A percentile compares a stretch with the other conserved stretches of the same genome.
Conservation (phyloP, 306 rosid genomes). For the Fagus crenata region DNA sequence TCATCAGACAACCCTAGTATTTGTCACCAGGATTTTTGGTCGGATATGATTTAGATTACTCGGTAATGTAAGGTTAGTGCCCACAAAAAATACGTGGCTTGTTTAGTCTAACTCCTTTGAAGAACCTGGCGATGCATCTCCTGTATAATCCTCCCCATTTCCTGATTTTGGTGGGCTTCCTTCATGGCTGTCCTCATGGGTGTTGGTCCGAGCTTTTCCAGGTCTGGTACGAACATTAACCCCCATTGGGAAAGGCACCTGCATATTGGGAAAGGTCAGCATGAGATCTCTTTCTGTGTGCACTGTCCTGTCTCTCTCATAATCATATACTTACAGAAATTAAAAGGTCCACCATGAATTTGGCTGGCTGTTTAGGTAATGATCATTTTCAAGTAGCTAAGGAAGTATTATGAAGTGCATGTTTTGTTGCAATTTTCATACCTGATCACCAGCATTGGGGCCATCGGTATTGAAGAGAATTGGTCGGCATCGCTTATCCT, state of each 20-base stretch:
- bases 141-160: constrained; percentile 58
- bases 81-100: constrained; percentile 39
- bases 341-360: background rate
- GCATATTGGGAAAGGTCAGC: constrained; percentile 25
- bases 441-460: constrained; percentile 88
- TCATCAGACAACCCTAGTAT: constrained; percentile 14
- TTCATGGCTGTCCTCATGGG: constrained; percentile 53
- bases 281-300: background rate
- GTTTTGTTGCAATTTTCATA: constrained; percentile 22
- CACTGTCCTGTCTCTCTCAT: background rate
- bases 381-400: background rate
- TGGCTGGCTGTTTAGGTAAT: background rate
- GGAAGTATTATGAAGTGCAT: background rate
- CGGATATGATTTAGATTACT: constrained; percentile 36
- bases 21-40: constrained; percentile 32
- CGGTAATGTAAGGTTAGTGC: constrained; percentile 45
- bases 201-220: constrained; percentile 52
- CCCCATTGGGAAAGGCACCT: constrained; percentile 93
- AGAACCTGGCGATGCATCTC: constrained; percentile 32
- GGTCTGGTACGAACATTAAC: constrained; percentile 59
- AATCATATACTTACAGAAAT: background rate
- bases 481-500: constrained; percentile 88
- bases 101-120: constrained; percentile 38
- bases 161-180: constrained; percentile 47
- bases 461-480: constrained; percentile 85